A percentile compares a stretch with the other conserved stretches of the same genome.
phyloP scores from a whole-genome alignment of 2,329 filamentous ascomycete species.

The Mycosphaerella arachidis region DNA sequence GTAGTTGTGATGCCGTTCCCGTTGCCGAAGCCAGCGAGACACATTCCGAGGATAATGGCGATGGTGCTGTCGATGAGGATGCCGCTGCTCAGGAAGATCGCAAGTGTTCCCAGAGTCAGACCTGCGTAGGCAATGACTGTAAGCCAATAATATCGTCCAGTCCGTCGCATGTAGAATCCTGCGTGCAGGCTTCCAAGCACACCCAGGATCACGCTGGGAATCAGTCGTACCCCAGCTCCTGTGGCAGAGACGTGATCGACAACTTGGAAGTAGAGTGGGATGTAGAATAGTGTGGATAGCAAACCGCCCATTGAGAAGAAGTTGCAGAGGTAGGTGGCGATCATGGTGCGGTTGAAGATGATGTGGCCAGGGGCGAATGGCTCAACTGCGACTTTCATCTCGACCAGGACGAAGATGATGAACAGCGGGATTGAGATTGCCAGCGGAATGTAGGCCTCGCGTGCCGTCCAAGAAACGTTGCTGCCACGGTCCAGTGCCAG shows the following conservation, averaged over 20 bases:
- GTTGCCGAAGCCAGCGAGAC: slow-evolving; percentile 51
- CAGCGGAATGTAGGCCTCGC: slow-evolving; percentile 55
- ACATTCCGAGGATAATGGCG: slow-evolving; percentile 55
- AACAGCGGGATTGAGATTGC: slow-evolving; percentile 56
- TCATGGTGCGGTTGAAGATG: slow-evolving; percentile 62
- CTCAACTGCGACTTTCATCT: slow-evolving; percentile 62
- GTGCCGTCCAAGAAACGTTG: slow-evolving; percentile 63
- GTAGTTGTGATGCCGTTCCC: slow-evolving; percentile 65
- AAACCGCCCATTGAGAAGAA: slow-evolving; percentile 65
- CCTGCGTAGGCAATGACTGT: slow-evolving; percentile 55
- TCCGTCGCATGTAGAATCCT: slow-evolving; percentile 64
- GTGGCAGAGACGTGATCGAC: slow-evolving; percentile 62
- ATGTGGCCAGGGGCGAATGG: slow-evolving; percentile 73
- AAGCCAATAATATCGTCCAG: slow-evolving; percentile 67
- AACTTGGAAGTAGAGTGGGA: slow-evolving; percentile 75
- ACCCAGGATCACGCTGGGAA: slow-evolving; percentile 60
- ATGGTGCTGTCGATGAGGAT: slow-evolving; percentile 45
- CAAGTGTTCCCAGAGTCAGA: slow-evolving; percentile 51
- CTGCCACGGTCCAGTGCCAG: slow-evolving; percentile 68
- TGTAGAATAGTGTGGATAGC: slow-evolving; percentile 62
- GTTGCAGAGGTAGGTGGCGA: slow-evolving; percentile 66
- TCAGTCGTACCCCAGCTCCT: slow-evolving; percentile 58
- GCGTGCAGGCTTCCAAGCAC: slow-evolving; percentile 62
- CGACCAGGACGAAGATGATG: slow-evolving; percentile 62
- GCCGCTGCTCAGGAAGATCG: slow-evolving; percentile 57